Conservation (phyloP, 768 basidiomycete species). For the Lactarius sanguifluus region DNA sequence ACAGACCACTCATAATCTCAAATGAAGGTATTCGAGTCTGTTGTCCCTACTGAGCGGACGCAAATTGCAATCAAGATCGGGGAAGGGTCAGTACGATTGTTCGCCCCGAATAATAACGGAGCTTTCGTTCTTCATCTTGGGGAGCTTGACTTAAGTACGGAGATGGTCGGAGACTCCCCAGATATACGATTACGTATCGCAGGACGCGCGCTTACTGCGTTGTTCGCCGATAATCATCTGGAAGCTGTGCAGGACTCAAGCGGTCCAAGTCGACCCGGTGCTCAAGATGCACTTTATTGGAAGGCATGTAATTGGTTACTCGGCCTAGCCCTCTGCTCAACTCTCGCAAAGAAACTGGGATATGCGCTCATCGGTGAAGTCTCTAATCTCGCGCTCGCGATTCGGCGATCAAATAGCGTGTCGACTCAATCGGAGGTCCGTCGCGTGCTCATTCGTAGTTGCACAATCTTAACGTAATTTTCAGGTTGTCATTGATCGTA, state of each 20-base stretch:
- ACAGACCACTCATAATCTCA: conserved; percentile 1
- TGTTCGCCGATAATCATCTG: conserved; percentile 55
- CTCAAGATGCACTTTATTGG: conserved; percentile 46
- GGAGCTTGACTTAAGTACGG: conserved; percentile 67
- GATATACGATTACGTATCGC: conserved; percentile 53
- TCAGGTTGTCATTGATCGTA: conserved; percentile 57
- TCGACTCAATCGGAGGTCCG: conserved; percentile 16
- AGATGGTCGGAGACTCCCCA: conserved; percentile 65
- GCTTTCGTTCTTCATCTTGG: conserved; percentile 66
- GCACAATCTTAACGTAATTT: conserved; percentile 4
- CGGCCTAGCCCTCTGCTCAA: not conserved
- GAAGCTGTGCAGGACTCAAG: conserved; percentile 33
- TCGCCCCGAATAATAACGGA: conserved; percentile 60
- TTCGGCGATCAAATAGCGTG: conserved; percentile 18
- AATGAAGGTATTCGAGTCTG: conserved; percentile 83
- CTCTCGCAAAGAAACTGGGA: conserved; percentile 48
- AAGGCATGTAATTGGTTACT: conserved; percentile 48
- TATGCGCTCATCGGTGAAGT: conserved; percentile 71
- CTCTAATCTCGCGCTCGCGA: conserved; percentile 39
- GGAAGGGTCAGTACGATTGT: conserved; percentile 64
- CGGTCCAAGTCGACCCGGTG: conserved; percentile 11
- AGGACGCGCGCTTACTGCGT: conserved; percentile 49
- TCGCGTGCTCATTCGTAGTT: not conserved
- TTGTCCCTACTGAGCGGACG: conserved; percentile 87
- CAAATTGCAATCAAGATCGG: conserved; percentile 59